Conservation (phyloP, 2,329 filamentous ascomycete species). For the Spiromastix sp. region DNA sequence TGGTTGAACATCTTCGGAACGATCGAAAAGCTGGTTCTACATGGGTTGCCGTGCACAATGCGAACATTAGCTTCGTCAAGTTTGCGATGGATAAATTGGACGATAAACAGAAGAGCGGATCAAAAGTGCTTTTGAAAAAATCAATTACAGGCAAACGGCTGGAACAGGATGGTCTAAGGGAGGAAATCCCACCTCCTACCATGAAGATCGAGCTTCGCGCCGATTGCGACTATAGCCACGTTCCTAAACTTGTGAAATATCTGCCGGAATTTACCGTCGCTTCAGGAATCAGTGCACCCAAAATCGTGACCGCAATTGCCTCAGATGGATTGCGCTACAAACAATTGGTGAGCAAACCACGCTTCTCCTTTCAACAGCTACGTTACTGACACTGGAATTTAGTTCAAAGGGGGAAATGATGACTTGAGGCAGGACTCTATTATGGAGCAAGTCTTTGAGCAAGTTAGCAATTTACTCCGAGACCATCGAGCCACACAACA, state of each 20-base stretch:
- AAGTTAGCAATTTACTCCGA: conserved; percentile 81
- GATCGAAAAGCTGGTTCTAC: conserved; percentile 43
- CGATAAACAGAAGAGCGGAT: conserved; percentile 55
- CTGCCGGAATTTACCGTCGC: conserved; percentile 73
- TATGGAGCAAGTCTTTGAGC: conserved; percentile 99
- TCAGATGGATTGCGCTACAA: conserved; percentile 72
- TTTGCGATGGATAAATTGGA: conserved; percentile 40
- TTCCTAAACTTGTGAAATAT: conserved; percentile 66
- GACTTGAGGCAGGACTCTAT: conserved; percentile 93
- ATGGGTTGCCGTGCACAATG: conserved; percentile 64
- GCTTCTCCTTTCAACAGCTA: not conserved
- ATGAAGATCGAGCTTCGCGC: conserved; percentile 68
- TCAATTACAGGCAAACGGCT: conserved; percentile 54
- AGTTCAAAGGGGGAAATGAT: conserved; percentile 89
- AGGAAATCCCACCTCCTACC: conserved; percentile 76
- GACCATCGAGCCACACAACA: conserved; percentile 80
- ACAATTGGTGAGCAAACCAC: conserved; percentile 53
- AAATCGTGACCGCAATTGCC: conserved; percentile 75
- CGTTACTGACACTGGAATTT: conserved; percentile 10
- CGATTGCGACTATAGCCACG: conserved; percentile 61
- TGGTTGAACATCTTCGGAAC: conserved; percentile 52
- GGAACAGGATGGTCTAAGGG: conserved; percentile 50
- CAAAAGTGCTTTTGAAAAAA: conserved; percentile 54
- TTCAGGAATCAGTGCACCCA: conserved; percentile 82
- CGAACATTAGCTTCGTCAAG: conserved; percentile 54